These are phyloP conservation scores for Chenopodium quinoa DNA, from an alignment of 148 eudicot species.

Conservation along the genomic window DNA sequence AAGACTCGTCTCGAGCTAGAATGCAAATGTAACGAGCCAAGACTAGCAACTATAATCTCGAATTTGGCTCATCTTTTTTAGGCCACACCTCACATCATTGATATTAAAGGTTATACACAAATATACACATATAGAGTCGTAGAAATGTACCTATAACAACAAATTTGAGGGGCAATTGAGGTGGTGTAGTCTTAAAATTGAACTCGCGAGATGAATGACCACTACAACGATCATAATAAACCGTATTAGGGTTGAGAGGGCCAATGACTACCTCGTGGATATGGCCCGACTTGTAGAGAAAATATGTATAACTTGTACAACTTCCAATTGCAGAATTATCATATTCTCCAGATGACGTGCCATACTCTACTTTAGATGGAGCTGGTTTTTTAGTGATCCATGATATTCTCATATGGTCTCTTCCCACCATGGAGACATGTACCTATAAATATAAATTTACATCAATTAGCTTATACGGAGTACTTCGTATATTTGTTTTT, in stretches of 20 bases:
- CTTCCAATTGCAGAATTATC: conserved; percentile 36
- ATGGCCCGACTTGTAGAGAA: conserved; percentile 48
- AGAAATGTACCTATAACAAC: conserved; percentile 45
- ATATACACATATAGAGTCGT: no score
- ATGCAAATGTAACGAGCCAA: no score
- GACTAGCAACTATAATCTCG: no score
- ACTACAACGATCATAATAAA: conserved; percentile 58
- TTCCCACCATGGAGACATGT: conserved; percentile 59
- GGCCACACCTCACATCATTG: no score
- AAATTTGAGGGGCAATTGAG: conserved; percentile 57
- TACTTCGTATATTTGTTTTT: background rate
- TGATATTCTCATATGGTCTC: conserved; percentile 60
- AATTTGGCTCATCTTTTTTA: no score
- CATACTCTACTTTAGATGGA: conserved; percentile 55
- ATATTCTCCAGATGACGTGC: conserved; percentile 47
- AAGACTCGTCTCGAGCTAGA: no score
- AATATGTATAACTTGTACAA: conserved; percentile 36
- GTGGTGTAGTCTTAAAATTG: conserved; percentile 59
- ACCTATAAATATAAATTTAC: conserved; percentile 33
- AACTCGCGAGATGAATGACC: conserved; percentile 39
- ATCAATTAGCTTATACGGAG: background rate
- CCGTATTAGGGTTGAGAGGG: conserved; percentile 47
- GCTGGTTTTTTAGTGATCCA: conserved; percentile 53
- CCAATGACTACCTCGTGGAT: conserved; percentile 58
- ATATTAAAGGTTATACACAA: no score